Conservation (phyloP, 2,329 filamentous ascomycete species). For the Ambrosiella xylebori region DNA sequence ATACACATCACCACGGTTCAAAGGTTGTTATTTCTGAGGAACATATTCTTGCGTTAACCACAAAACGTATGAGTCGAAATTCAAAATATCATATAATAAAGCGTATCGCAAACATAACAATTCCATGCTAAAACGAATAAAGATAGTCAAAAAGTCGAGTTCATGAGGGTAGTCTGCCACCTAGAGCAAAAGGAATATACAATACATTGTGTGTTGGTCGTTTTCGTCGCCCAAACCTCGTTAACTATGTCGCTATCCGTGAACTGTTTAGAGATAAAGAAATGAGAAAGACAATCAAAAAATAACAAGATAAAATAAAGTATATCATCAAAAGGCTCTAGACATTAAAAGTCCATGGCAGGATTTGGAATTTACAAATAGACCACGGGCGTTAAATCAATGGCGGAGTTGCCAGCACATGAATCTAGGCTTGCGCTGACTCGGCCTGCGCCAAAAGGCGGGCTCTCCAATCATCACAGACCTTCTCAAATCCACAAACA, state of each 20-base stretch:
- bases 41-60: not conserved
- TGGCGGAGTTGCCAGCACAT: too few relatives aligned
- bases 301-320: not conserved
- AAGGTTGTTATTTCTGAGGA: not conserved
- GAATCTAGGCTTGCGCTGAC: slow-evolving; percentile 23
- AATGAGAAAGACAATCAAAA: not conserved
- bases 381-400: too few relatives aligned
- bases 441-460: slow-evolving; percentile 52
- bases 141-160: not conserved
- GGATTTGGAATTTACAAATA: too few relatives aligned
- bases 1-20: not conserved
- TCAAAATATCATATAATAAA: not conserved
- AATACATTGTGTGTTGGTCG: not conserved
- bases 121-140: not conserved
- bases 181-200: not conserved
- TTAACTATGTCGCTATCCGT: not conserved
- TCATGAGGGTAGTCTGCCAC: not conserved
- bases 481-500: slow-evolving; percentile 78
- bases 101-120: not conserved
- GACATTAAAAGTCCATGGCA: not conserved
- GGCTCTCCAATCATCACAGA: slow-evolving; percentile 70
- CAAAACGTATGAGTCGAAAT: not conserved
- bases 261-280: not conserved
- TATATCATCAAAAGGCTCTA: not conserved
- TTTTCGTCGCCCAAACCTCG: not conserved